phyloP scores from a whole-genome alignment of 2,329 filamentous ascomycete genomes.

The Pseudogymnoascus sp. region DNA sequence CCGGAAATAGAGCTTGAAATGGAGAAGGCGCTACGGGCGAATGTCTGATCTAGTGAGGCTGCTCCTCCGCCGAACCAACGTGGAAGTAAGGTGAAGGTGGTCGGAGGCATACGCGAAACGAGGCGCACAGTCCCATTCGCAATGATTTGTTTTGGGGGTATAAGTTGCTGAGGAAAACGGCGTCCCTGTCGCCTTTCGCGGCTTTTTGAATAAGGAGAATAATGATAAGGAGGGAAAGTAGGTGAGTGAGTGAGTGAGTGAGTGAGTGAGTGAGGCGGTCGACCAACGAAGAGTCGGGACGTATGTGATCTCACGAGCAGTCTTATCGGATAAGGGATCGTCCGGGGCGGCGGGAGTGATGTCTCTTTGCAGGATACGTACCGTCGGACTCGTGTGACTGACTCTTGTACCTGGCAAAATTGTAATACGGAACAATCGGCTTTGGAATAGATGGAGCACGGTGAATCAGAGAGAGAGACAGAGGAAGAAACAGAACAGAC shows the following conservation, averaged over 20 bases:
- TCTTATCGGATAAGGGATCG: constrained; percentile 4
- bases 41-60: not conserved
- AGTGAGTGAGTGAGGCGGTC: not conserved
- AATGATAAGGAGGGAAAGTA: not conserved
- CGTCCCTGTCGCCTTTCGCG: not conserved
- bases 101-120: constrained; percentile 1
- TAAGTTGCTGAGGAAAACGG: not conserved
- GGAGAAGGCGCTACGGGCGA: not conserved
- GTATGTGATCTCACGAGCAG: not conserved
- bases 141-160: not conserved
- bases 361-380: not conserved
- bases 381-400: not conserved
- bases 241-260: not conserved
- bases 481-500: not conserved
- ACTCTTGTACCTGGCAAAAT: not conserved
- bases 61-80: constrained; percentile 1
- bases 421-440: not conserved
- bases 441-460: not conserved
- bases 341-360: not conserved
- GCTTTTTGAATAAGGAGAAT: not conserved
- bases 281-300: not conserved
- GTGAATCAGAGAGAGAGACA: not conserved
- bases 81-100: not conserved
- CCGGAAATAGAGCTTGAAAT: not conserved
- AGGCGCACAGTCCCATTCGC: constrained; percentile 8